A percentile compares a stretch with the other conserved stretches of the same genome.
Evolutionary conservation across 768 basidiomycete species (phyloP).

Genomic region (Lactarius deliciosus): DNA sequence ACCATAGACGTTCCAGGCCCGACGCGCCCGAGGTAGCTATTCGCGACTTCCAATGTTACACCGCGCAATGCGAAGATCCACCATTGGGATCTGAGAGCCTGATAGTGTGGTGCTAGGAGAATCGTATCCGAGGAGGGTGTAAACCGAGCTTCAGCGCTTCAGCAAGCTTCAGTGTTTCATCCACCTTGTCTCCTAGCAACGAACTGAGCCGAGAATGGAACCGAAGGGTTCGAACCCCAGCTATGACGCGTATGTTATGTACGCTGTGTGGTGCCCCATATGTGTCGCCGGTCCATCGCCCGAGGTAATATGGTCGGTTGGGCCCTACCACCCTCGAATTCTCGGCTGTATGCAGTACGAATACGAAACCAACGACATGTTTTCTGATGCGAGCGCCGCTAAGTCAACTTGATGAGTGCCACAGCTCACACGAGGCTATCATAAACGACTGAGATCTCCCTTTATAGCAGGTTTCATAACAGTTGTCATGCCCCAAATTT

Average conservation of each 20-base stretch:
- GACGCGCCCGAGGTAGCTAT: background rate
- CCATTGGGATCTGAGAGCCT: background rate
- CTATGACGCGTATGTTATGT: background rate
- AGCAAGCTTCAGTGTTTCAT: background rate
- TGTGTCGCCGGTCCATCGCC: background rate
- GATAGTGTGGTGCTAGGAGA: no score
- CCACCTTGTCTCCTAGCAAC: background rate
- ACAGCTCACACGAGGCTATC: background rate
- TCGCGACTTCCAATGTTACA: background rate
- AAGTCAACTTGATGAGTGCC: background rate
- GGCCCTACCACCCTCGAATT: background rate
- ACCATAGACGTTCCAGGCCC: background rate
- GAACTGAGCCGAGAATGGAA: background rate
- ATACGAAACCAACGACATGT: background rate
- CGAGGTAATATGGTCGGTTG: background rate
- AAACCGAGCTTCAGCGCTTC: background rate
- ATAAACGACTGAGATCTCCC: background rate
- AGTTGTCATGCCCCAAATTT: no score
- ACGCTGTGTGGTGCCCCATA: background rate
- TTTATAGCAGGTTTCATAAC: no score
- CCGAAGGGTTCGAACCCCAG: background rate
- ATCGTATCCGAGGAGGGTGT: background rate
- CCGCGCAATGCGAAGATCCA: background rate
- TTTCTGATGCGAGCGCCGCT: background rate
- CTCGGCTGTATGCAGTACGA: background rate